Evolutionary conservation across 1,284 basidiomycete species (phyloP), one percentile per base, ranked within the genome.

Genomic region (Fomitopsis palustris): DNA sequence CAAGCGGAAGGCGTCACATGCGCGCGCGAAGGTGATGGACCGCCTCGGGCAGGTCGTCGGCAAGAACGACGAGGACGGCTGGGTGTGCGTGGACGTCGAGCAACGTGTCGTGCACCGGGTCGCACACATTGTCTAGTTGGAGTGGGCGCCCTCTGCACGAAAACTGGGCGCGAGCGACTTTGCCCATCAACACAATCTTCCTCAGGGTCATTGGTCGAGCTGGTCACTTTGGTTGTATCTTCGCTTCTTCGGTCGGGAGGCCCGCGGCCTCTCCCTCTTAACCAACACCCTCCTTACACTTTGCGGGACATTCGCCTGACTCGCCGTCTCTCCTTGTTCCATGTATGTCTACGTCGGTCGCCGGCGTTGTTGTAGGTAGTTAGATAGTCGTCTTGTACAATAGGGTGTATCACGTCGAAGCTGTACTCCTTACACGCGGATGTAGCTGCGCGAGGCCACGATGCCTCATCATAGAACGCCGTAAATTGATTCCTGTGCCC

Each of bases 1-100:
- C 54, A 62, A 60, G 55, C 61, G 57, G 25, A 58, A 51, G 58
- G 45, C 57, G 57, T 61, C 55, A 56, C 29, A 59, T 51, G 52
- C 60, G 56, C 54, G 53, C 39, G 63, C 71, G 66, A 63, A 71
- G 67, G 58, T 70, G 55, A 62, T 72, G 19, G 66, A 67, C 42
- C 64, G 67, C 51, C 61, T 74, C 29, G 35, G 35, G 35, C 66
- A 67, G 47, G 62, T 54, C 57, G 65, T 59, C 59, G 45, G 68
- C 60, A 58, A 67, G 52, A 57, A 59, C 62, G 56, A 62, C 43
- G 56, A 69, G 63, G 65, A 78, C 62, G 69, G 70, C 21, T 78
- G 78, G 77, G 75, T 78, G 39, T 75, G 69, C 58, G 72, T 78
- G 55, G 78, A 80, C 41, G 68, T 80, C 55, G 72, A 70, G 45